A percentile compares a stretch with the other conserved stretches of the same genome.
phyloP scores from a whole-genome alignment of 495 filamentous ascomycete genomes.

The Tetracladium marchalianum region DNA sequence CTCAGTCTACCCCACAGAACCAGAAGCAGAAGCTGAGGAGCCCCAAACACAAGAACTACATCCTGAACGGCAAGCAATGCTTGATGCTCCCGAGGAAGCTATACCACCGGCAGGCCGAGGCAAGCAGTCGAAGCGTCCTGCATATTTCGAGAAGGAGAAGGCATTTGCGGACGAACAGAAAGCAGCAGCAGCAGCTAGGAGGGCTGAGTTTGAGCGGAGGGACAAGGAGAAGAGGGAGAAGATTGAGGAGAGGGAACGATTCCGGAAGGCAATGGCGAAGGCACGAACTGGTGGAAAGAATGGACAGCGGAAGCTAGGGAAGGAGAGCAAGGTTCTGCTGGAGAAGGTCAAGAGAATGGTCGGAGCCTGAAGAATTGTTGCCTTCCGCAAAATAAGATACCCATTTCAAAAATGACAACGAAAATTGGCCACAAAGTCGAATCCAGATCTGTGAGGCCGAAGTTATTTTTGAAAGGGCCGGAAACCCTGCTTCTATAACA shows the following conservation, averaged over 20 bases:
- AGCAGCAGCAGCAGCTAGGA: slow-evolving; percentile 52
- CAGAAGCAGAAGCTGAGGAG: slow-evolving; percentile 8
- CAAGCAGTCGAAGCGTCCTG: slow-evolving; percentile 41
- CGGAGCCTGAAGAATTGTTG: slow-evolving; percentile 17
- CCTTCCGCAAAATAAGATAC: too few species aligned
- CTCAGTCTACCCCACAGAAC: background rate
- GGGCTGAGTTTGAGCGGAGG: slow-evolving; percentile 44
- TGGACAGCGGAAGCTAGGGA: slow-evolving; percentile 75
- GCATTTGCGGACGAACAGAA: slow-evolving; percentile 56
- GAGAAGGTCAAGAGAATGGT: slow-evolving; percentile 72
- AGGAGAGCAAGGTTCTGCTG: slow-evolving; percentile 74
- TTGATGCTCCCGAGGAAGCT: slow-evolving; percentile 35
- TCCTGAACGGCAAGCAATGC: slow-evolving; percentile 60
- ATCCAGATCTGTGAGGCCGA: too few species aligned
- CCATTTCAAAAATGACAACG: too few species aligned
- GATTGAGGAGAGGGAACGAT: slow-evolving; percentile 50
- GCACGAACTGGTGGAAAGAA: slow-evolving; percentile 64
- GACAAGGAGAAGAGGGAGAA: slow-evolving; percentile 41
- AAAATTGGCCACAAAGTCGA: too few species aligned
- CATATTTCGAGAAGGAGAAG: slow-evolving; percentile 68
- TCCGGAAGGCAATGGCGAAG: slow-evolving; percentile 62
- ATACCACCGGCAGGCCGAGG: slow-evolving; percentile 15
- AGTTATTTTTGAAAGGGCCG: too few species aligned
- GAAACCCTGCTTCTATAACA: too few species aligned
- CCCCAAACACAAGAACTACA: slow-evolving; percentile 46